phyloP scores from a whole-genome alignment of 129 eudicot species.

The Pittosporum tobira region DNA sequence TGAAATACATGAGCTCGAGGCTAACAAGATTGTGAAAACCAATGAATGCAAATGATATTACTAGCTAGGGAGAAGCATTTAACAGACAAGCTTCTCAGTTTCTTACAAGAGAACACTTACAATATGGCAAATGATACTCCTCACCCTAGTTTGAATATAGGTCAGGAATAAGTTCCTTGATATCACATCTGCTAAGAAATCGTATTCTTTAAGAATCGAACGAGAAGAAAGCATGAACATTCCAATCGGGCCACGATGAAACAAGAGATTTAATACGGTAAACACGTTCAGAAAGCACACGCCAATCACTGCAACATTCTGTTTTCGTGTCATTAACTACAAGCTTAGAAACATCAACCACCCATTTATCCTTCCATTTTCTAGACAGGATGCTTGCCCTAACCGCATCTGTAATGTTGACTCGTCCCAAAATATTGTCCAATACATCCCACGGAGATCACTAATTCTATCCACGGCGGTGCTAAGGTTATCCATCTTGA shows the following conservation, averaged over 20 bases:
- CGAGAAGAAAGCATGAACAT: not conserved
- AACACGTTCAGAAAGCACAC: not conserved
- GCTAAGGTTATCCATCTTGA: not conserved
- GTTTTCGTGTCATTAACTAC: not conserved
- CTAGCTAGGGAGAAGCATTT: not conserved
- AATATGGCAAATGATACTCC: not conserved
- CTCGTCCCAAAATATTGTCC: conserved; percentile 1
- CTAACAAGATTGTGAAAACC: not conserved
- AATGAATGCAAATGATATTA: not conserved
- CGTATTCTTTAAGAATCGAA: not conserved
- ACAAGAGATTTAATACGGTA: not conserved
- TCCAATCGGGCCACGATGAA: not conserved
- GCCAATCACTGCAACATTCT: too few species aligned
- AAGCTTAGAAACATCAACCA: not conserved
- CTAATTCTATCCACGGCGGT: conserved; percentile 5
- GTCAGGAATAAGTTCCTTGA: not conserved
- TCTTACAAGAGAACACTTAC: conserved; percentile 3
- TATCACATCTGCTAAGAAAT: not conserved
- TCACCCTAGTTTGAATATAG: not conserved
- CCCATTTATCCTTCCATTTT: conserved; percentile 12
- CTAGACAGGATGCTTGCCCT: conserved; percentile 2
- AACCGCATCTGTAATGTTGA: not conserved
- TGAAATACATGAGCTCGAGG: not conserved
- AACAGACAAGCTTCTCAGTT: not conserved
- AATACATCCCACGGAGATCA: conserved; percentile 2